These are phyloP conservation scores for Aspergillus brasiliensis DNA, from an alignment of 2,329 filamentous ascomycete genomes.

Conservation along the genomic window DNA sequence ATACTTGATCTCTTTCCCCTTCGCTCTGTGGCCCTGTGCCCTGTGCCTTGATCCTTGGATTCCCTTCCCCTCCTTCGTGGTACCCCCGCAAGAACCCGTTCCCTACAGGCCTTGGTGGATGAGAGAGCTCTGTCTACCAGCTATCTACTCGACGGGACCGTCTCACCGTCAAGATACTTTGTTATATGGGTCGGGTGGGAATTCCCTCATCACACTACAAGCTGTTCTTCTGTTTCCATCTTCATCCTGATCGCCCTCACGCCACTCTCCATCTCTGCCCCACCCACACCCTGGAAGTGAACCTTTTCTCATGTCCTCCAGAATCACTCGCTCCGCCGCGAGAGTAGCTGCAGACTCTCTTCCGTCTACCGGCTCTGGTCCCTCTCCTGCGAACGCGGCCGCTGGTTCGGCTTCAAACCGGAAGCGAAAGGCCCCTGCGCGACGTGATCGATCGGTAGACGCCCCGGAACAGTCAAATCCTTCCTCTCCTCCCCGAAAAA, in stretches of 20 bases:
- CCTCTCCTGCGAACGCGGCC: conserved; percentile 44
- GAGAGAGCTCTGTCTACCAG: conserved; percentile 4
- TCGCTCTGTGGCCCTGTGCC: not conserved
- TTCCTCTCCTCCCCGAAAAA: conserved; percentile 54
- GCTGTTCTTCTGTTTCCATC: not conserved
- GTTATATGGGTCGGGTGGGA: not conserved
- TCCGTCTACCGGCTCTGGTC: conserved; percentile 45
- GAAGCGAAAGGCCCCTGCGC: conserved; percentile 73
- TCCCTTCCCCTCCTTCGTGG: conserved; percentile 1
- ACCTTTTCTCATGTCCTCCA: conserved; percentile 84
- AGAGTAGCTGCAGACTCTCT: conserved; percentile 74
- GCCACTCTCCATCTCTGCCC: conserved; percentile 2
- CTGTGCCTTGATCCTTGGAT: conserved; percentile 2
- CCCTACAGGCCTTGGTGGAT: not conserved
- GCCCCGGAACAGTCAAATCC: conserved; percentile 35
- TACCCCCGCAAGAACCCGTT: conserved; percentile 5
- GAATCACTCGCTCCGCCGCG: conserved; percentile 93
- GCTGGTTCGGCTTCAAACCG: conserved; percentile 55
- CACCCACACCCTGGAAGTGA: conserved; percentile 25
- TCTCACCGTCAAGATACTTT: not conserved
- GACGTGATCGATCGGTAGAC: conserved; percentile 50
- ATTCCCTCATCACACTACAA: not conserved
- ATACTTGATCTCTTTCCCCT: conserved; percentile 27
- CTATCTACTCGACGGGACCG: not conserved
- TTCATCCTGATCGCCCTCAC: not conserved